Base-by-base conservation (phyloP, 257 asterid genomes). In the Anisodus acutangulus region DNA sequence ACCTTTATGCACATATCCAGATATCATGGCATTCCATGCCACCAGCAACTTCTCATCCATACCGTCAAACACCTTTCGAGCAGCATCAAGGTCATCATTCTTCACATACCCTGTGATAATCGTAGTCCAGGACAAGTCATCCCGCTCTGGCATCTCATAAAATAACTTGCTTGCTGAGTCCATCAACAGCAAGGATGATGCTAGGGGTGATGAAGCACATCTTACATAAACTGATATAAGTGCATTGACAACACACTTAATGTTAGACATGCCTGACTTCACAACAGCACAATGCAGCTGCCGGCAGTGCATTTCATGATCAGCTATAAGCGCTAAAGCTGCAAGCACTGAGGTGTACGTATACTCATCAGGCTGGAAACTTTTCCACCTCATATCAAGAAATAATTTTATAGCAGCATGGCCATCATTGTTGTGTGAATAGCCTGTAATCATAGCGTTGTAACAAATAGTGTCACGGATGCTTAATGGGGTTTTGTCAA, bases 1-100 rank as follows among this genome's bases (percentile, higher is more conserved):
- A 15, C 94, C 95, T 82, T 91, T 88, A 62, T 90, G 95, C 80
- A 88, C 95, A 85, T 91, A 93, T 22, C 95, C 97, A 47, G 97
- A 93, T 82, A 93, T 91, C 94, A 93, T 91, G 37, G 97, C 90
- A 87, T 93, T 93, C 97, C 97, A 93, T 10, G 92, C 93, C 85
- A 90, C 97, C 79, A 90, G 91, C 83, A 93, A 82, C 79, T 90
- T 88, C 63, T 90, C 93, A 82, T 91, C 92, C 95, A 93, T 91
- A 84, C 91, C 92, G 8, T 91, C 86, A 45, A 93, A 91, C 84
- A 93, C 88, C 84, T 90, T 89, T 79, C 91, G 89, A 63, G 97
- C 97, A 47, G 91, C 85, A 85, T 76, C 90, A 79, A 93, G 90
- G 81, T 93, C 87, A 72, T 86, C 92, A 59, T 91, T 91, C 89